These are phyloP conservation scores for Lepidium didymum DNA, from an alignment of 345 rosid species.

Conservation along the genomic window DNA sequence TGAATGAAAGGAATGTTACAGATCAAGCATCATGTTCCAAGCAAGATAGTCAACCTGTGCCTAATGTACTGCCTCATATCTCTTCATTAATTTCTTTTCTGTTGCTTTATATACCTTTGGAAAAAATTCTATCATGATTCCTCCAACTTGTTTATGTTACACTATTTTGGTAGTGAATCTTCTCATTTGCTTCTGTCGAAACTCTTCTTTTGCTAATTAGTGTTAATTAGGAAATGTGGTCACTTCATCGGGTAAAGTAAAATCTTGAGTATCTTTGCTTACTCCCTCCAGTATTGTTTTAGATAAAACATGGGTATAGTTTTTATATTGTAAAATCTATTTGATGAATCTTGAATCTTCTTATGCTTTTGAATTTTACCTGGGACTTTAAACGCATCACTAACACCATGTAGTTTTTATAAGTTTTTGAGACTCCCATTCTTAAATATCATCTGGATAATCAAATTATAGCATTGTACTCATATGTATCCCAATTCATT, in stretches of 20 bases:
- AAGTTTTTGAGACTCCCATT: neutral
- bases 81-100: neutral
- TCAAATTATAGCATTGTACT: neutral
- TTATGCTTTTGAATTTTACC: slow-evolving; percentile 8
- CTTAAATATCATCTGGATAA: neutral
- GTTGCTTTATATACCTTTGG: neutral
- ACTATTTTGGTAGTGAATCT: neutral
- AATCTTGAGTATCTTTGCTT: neutral
- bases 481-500: neutral
- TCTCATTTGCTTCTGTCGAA: neutral
- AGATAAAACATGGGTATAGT: neutral
- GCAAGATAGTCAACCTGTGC: neutral
- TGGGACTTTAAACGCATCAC: neutral
- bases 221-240: neutral
- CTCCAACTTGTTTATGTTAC: neutral
- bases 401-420: neutral
- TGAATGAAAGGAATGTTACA: slow-evolving; percentile 2
- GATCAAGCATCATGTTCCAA: slow-evolving; percentile 24
- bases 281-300: neutral
- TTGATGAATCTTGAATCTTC: neutral
- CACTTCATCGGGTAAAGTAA: neutral
- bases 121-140: neutral
- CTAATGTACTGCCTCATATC: neutral
- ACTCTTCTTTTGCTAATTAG: neutral
- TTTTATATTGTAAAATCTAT: neutral